Evolutionary conservation across 1,284 basidiomycete genomes (phyloP).

Genomic region (Ceratobasidium sp.): DNA sequence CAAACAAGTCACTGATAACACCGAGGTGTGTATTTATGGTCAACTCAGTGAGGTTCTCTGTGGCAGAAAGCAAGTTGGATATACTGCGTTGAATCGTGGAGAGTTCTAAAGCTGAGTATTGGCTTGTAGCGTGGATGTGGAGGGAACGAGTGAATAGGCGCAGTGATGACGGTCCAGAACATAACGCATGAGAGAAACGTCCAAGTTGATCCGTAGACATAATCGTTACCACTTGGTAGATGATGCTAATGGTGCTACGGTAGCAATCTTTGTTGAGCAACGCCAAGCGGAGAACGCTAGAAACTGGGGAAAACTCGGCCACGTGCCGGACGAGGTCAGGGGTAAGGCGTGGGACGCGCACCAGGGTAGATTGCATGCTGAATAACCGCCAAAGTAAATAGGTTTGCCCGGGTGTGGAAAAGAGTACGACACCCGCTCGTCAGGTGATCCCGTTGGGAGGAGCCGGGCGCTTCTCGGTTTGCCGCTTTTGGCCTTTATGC

Average conservation of each 20-base stretch:
- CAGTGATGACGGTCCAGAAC: not conserved
- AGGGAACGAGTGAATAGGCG: not conserved
- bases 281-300: not conserved
- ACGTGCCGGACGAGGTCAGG: not conserved
- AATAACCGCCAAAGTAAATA: no score
- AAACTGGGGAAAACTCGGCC: not conserved
- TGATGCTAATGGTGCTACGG: not conserved
- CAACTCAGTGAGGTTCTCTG: not conserved
- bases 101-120: no score
- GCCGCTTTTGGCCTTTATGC: no score
- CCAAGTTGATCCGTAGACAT: not conserved
- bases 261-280: not conserved
- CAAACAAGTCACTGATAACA: not conserved
- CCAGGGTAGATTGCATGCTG: no score
- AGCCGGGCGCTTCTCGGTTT: no score
- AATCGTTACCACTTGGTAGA: not conserved
- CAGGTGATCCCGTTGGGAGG: no score
- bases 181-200: not conserved
- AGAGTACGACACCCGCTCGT: no score
- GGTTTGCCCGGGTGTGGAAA: no score
- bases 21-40: not conserved
- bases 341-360: not conserved
- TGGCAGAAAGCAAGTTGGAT: not conserved
- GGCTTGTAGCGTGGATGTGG: not conserved
- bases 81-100: not conserved